Base-by-base conservation (phyloP, 1,284 basidiomycete genomes). In the Irpex sp. region DNA sequence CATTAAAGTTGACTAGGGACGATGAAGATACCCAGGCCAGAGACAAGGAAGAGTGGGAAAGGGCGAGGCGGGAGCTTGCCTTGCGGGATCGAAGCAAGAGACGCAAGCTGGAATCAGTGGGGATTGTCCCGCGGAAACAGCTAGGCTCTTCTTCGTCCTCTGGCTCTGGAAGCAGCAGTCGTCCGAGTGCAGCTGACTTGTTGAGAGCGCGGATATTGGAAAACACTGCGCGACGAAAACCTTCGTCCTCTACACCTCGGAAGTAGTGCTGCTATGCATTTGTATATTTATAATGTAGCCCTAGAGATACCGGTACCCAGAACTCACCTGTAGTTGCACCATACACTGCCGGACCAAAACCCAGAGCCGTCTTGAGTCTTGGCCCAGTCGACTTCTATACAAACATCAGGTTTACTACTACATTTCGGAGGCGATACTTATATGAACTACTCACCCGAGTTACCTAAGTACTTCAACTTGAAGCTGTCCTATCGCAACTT, bases 11-110 rank as follows among this genome's bases (percentile, higher is more conserved):
- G 5, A 72, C 86, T 1, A 82, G 81, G 47, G 87, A 90, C 37
- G 86, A 88, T 63, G 83, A 83, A 11, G 77, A 78, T 53, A 77
- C 80, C 9, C 79, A 76, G 60, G 76, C 80, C 47, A 82, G 82
- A 63, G 92, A 90, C 11, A 86, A 82, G 64, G 78, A 81, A 59
- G 81, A 86, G 67, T 92, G 89, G 86, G 75, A 75, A 59, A 80
- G 72, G 68, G 86, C 76, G 5, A 79, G 78, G 65, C 75, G 72
- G 53, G 83, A 83, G 46, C 67, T 79, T 8, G 75, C 75, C 46
- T 71, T 73, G 21, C 75, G 73, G 36, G 77, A 81, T 57, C 76
- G 74, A 17, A 76, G 75, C 47, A 86, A 86, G 70, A 78, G 80
- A 62, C 80, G 80, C 58, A 83, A 78, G 67, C 59, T 87, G 17